A percentile compares a stretch with the other conserved stretches of the same genome.
These are phyloP conservation scores for Bacidia rubella DNA, from an alignment of 495 filamentous ascomycete genomes.

Conservation along the genomic window DNA sequence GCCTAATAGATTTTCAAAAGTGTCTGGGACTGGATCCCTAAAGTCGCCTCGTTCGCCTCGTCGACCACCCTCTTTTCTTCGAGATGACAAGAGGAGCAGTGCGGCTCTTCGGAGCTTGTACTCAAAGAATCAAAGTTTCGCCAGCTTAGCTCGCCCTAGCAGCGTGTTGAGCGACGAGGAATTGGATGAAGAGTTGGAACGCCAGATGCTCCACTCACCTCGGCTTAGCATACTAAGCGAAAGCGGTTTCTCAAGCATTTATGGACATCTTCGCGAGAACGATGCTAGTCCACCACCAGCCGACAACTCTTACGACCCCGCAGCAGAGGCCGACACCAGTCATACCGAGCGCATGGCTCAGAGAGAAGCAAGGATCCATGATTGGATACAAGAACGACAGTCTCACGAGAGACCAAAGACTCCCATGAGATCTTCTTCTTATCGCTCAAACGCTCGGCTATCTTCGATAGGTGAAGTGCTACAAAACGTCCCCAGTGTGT, in stretches of 20 bases:
- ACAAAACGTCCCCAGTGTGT: background rate
- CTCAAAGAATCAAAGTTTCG: conserved; percentile 29
- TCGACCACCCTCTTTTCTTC: conserved; percentile 55
- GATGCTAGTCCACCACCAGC: background rate
- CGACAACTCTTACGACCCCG: background rate
- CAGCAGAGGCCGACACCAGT: background rate
- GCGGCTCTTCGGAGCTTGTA: conserved; percentile 55
- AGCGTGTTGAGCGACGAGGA: conserved; percentile 20
- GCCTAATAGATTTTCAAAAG: background rate
- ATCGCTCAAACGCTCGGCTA: background rate
- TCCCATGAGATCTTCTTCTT: conserved; percentile 1
- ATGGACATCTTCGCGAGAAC: conserved; percentile 23
- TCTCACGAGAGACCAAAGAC: conserved; percentile 2
- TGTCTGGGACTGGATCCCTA: background rate
- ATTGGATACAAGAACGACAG: conserved; percentile 11
- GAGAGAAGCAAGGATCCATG: conserved; percentile 10
- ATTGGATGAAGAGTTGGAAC: conserved; percentile 24
- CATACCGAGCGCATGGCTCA: conserved; percentile 2
- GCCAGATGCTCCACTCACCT: conserved; percentile 37
- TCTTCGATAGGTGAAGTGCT: conserved; percentile 14
- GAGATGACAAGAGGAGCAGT: conserved; percentile 45
- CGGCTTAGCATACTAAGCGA: conserved; percentile 66
- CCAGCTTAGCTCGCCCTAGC: conserved; percentile 10
- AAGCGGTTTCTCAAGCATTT: conserved; percentile 60
- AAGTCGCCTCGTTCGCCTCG: conserved; percentile 16